phyloP scores from a whole-genome alignment of 2,329 filamentous ascomycete genomes.

The Fusarium sp. region DNA sequence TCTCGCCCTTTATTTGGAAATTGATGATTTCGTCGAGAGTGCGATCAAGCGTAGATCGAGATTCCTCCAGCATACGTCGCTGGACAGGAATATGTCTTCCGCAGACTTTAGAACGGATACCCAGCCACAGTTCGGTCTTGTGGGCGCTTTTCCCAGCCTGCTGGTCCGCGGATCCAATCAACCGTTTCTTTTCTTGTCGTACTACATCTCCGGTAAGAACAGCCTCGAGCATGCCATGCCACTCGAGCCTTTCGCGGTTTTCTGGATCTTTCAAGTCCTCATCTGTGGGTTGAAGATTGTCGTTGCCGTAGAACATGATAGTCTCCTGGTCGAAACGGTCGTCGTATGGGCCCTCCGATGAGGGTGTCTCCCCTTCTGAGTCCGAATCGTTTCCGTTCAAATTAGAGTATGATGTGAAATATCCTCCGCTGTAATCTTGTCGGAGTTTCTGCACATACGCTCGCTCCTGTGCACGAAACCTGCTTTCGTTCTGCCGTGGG shows the following conservation, averaged over 20 bases:
- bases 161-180: slow-evolving; percentile 80
- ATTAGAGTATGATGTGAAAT: slow-evolving; percentile 75
- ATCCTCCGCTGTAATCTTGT: slow-evolving; percentile 73
- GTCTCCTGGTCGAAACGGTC: slow-evolving; percentile 92
- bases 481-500: slow-evolving; percentile 57
- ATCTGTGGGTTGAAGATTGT: slow-evolving; percentile 86
- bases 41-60: slow-evolving; percentile 76
- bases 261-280: slow-evolving; percentile 90
- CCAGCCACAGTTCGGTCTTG: slow-evolving; percentile 87
- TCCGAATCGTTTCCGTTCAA: slow-evolving; percentile 81
- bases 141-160: slow-evolving; percentile 71
- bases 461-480: slow-evolving; percentile 77
- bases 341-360: slow-evolving; percentile 84
- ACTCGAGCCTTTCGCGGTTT: slow-evolving; percentile 91
- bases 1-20: slow-evolving; percentile 94
- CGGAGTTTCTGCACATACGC: slow-evolving; percentile 93
- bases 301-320: slow-evolving; percentile 90
- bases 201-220: slow-evolving; percentile 97
- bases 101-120: slow-evolving; percentile 83
- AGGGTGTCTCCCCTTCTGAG: slow-evolving; percentile 89
- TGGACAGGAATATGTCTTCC: slow-evolving; percentile 87
- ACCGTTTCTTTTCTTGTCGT: slow-evolving; percentile 94
- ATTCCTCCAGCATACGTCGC: slow-evolving; percentile 87
- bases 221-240: slow-evolving; percentile 97
- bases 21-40: slow-evolving; percentile 88